phyloP scores from a whole-genome alignment of 257 asterid species.

The Solanum megistacrolobum region DNA sequence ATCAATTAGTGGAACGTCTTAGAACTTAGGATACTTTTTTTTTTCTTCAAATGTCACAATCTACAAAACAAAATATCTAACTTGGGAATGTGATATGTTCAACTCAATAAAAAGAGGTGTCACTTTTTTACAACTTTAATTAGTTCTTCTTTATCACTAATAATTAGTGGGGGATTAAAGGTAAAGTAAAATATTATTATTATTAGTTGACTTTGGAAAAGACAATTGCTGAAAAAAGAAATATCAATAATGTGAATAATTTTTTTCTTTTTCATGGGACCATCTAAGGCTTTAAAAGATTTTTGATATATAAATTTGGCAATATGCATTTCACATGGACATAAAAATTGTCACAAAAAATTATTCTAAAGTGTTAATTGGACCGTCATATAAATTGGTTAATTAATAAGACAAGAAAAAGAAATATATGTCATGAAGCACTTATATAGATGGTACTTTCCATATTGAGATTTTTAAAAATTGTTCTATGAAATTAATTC shows the following conservation, averaged over 20 bases:
- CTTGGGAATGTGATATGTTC: neutral
- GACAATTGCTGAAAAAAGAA: neutral
- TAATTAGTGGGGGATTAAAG: neutral
- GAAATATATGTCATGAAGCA: neutral
- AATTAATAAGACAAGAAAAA: neutral
- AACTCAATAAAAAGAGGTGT: neutral
- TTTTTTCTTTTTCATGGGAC: neutral
- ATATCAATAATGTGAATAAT: neutral
- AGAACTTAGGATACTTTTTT: neutral
- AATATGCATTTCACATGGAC: conserved; percentile 1
- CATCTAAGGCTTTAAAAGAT: neutral
- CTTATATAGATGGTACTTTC: neutral
- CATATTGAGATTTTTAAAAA: neutral
- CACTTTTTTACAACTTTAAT: neutral
- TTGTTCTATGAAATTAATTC: neutral
- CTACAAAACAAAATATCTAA: neutral
- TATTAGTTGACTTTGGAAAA: neutral
- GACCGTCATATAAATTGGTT: neutral
- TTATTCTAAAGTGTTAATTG: neutral
- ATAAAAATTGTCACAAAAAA: neutral
- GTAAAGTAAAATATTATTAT: neutral
- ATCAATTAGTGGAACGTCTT: neutral
- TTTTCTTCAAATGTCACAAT: neutral
- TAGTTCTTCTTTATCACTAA: neutral
- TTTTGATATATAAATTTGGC: neutral